phyloP scores from a whole-genome alignment of 2,329 filamentous ascomycete genomes.

The Fusarium sambucinum region DNA sequence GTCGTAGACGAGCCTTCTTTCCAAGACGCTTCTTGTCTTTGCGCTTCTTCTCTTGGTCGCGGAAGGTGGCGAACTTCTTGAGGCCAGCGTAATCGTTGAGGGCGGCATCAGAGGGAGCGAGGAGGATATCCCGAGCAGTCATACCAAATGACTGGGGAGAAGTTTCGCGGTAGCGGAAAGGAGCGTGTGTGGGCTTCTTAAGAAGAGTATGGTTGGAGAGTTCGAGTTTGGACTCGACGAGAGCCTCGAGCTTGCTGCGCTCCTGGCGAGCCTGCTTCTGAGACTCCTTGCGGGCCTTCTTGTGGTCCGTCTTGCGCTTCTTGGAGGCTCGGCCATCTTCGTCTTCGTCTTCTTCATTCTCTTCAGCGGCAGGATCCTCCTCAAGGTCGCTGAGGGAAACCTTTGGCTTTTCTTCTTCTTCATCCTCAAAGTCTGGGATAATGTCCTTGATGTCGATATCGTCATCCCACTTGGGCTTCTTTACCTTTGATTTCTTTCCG shows the following conservation, averaged over 20 bases:
- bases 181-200: constrained; percentile 49
- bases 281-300: constrained; percentile 67
- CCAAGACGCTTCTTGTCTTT: constrained; percentile 88
- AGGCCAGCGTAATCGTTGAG: constrained; percentile 92
- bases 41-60: constrained; percentile 88
- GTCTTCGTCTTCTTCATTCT: constrained; percentile 54
- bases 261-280: constrained; percentile 84
- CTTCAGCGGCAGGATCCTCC: constrained; percentile 52
- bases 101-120: constrained; percentile 84
- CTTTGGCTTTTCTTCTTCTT: constrained; percentile 62
- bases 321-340: constrained; percentile 64
- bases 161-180: constrained; percentile 94
- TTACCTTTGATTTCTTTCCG: constrained; percentile 61
- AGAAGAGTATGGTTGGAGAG: constrained; percentile 75
- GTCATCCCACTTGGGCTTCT: constrained; percentile 86
- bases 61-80: constrained; percentile 93
- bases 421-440: constrained; percentile 85
- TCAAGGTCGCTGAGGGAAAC: constrained; percentile 65
- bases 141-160: constrained; percentile 91
- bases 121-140: constrained; percentile 88
- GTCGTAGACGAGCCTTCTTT: constrained; percentile 89
- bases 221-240: constrained; percentile 85
- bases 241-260: constrained; percentile 83
- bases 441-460: constrained; percentile 98
- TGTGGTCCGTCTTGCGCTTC: constrained; percentile 71